These are phyloP conservation scores for Gautieria morchelliformis DNA, from an alignment of 768 basidiomycete species.

Conservation along the genomic window DNA sequence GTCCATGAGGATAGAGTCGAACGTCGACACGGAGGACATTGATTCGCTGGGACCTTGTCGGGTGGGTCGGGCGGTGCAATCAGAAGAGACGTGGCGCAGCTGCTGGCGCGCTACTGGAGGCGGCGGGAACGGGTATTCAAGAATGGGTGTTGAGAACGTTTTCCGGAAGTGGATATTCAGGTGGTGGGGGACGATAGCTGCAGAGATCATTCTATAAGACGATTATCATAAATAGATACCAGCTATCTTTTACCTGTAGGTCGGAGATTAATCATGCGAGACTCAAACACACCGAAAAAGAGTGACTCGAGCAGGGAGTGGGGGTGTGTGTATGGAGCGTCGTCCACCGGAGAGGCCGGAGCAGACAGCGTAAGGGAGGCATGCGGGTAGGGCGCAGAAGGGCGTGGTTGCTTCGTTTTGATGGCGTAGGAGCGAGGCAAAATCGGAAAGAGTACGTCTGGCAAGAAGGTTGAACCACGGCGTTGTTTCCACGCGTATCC, in stretches of 20 bases:
- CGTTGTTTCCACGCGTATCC: background rate
- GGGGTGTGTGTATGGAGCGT: constrained; percentile 39
- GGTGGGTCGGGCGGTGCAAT: background rate
- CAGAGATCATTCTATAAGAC: background rate
- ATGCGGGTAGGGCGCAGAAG: constrained; percentile 37
- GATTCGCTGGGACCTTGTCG: background rate
- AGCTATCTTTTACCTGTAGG: constrained; percentile 41
- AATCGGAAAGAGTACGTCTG: constrained; percentile 68
- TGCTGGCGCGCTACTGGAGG: constrained; percentile 30
- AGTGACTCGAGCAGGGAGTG: constrained; percentile 63
- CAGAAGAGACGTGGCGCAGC: background rate
- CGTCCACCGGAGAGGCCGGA: constrained; percentile 22
- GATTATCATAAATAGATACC: background rate
- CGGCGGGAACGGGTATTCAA: constrained; percentile 62
- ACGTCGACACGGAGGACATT: background rate
- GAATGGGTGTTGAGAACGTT: constrained; percentile 48
- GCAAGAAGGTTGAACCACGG: background rate
- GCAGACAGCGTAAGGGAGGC: constrained; percentile 23
- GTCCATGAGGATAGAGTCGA: background rate
- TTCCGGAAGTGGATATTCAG: constrained; percentile 65
- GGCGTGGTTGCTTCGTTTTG: constrained; percentile 38
- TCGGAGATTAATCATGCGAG: constrained; percentile 60
- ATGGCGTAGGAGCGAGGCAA: constrained; percentile 76
- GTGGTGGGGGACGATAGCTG: constrained; percentile 60
- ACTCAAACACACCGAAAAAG: constrained; percentile 56